These are phyloP conservation scores for Pachyrhizus erosus DNA, from an alignment of 306 rosid genomes.

Conservation along the genomic window DNA sequence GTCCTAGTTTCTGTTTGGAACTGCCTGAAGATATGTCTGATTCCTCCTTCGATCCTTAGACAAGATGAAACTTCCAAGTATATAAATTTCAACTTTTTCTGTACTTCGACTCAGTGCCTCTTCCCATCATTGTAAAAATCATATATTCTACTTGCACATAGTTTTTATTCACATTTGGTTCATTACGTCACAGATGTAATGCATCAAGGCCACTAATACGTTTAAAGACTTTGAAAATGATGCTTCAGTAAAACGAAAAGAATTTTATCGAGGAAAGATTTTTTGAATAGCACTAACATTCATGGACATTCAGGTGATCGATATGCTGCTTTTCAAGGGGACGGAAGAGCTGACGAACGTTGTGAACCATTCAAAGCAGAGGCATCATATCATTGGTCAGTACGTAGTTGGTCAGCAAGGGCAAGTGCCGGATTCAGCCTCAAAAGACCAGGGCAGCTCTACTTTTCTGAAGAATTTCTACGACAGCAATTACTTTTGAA, in stretches of 20 bases:
- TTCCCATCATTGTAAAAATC: constrained; percentile 3
- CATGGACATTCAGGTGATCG: constrained; percentile 75
- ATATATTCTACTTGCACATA: constrained; percentile 9
- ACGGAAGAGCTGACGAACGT: constrained; percentile 83
- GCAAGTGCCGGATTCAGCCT: constrained; percentile 64
- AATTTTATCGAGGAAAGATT: background rate
- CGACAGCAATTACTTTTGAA: constrained; percentile 78
- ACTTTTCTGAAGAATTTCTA: constrained; percentile 81
- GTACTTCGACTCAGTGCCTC: constrained; percentile 14
- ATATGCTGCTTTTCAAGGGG: constrained; percentile 92
- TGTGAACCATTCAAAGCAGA: constrained; percentile 87
- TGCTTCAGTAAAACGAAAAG: background rate
- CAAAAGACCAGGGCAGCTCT: constrained; percentile 69
- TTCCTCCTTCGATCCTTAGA: constrained; percentile 31
- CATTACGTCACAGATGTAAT: background rate
- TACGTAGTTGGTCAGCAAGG: constrained; percentile 74
- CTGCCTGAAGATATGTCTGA: constrained; percentile 9
- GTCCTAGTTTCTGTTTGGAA: background rate
- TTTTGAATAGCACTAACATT: constrained; percentile 36
- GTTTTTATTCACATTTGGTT: constrained; percentile 9
- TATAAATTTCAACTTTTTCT: constrained; percentile 22
- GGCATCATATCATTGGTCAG: constrained; percentile 95
- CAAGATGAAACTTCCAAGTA: background rate
- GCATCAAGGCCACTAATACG: no score
- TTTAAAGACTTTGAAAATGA: background rate